These are phyloP conservation scores for Dissophora globulifera DNA, from an alignment of 192 early-diverging fungal genomes.

Conservation along the genomic window DNA sequence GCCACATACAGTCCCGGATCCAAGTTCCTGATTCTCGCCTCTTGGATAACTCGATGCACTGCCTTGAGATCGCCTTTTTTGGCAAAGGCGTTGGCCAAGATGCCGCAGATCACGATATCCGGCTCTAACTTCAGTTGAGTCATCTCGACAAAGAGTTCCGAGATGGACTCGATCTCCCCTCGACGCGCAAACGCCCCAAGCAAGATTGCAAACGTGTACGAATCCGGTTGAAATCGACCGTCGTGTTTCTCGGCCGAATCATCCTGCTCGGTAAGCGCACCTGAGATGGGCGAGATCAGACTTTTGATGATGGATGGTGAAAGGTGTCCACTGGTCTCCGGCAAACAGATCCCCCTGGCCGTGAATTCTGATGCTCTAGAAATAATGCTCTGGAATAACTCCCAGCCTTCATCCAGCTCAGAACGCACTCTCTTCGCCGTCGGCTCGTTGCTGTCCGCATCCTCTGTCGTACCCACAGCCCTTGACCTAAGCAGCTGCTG, in stretches of 20 bases:
- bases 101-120: constrained; percentile 24
- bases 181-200: constrained; percentile 30
- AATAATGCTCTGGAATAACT: constrained; percentile 18
- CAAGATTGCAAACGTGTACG: constrained; percentile 40
- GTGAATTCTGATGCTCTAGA: not conserved
- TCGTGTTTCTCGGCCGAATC: not conserved
- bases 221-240: constrained; percentile 27
- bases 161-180: constrained; percentile 44
- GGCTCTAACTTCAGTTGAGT: constrained; percentile 21
- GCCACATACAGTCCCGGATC: constrained; percentile 23
- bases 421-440: not conserved
- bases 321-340: constrained; percentile 1
- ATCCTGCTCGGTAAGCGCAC: no score
- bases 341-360: not conserved
- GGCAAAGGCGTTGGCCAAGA: constrained; percentile 37
- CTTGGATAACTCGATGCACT: constrained; percentile 30
- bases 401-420: constrained; percentile 34
- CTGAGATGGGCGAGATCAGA: constrained; percentile 17
- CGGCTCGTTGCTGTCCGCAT: not conserved
- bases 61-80: constrained; percentile 41
- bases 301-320: constrained; percentile 10
- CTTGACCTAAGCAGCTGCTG: constrained; percentile 19
- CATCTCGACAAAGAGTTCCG: constrained; percentile 44
- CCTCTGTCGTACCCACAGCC: not conserved
- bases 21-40: constrained; percentile 19